These are phyloP conservation scores for Mucor irregularis DNA, from an alignment of 371 early-diverging fungal species.

Conservation along the genomic window DNA sequence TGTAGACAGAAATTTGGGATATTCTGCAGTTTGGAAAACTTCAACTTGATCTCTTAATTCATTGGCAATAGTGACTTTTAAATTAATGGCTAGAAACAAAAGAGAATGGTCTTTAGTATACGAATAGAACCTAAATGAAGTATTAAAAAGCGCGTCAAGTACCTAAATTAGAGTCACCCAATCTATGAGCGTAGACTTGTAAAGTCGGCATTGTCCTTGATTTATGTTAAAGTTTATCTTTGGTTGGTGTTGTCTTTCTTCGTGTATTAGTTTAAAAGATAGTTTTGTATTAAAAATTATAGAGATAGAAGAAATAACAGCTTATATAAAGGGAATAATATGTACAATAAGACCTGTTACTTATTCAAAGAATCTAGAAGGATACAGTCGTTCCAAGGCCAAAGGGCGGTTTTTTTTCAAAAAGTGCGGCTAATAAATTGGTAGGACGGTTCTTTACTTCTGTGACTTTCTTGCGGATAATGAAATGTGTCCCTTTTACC, in stretches of 20 bases:
- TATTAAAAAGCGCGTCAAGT: constrained; percentile 5
- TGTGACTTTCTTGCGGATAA: too few species aligned
- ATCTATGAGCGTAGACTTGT: constrained; percentile 69
- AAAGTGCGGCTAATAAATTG: too few species aligned
- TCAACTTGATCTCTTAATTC: constrained; percentile 93
- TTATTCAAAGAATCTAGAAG: too few species aligned
- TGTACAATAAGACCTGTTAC: background rate
- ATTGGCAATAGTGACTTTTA: constrained; percentile 83
- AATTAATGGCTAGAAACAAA: constrained; percentile 41
- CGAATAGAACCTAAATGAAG: background rate
- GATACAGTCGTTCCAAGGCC: too few species aligned
- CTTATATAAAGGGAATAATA: background rate
- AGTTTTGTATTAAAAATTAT: too few species aligned
- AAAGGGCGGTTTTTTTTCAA: too few species aligned
- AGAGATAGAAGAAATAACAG: too few species aligned
- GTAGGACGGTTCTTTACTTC: too few species aligned
- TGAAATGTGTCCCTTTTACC: too few species aligned
- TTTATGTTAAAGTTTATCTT: background rate
- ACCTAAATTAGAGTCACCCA: constrained; percentile 65
- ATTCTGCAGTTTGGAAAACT: constrained; percentile 83
- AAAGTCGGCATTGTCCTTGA: constrained; percentile 48
- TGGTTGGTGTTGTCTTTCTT: background rate
- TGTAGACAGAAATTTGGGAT: constrained; percentile 73
- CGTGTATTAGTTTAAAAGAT: too few species aligned
- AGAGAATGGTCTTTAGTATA: background rate